Percentiles rank a stretch among this genome's conserved stretches.
phyloP scores from a whole-genome alignment of 305 asterid genomes.

The Fraxinus angustifolia region DNA sequence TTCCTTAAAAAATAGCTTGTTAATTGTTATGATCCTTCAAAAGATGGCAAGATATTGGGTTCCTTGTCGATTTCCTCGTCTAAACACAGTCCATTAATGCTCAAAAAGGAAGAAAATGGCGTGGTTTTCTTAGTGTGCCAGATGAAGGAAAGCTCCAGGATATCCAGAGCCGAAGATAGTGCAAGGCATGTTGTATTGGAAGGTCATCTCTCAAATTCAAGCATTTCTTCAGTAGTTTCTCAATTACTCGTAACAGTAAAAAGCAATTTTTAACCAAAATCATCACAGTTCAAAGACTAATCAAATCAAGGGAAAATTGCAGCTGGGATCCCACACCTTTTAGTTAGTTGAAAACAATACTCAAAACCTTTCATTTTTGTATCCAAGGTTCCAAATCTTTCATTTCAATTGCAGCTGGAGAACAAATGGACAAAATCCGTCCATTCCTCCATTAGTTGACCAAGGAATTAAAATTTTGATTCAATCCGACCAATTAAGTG shows the following conservation, averaged over 20 bases:
- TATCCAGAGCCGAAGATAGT: not conserved
- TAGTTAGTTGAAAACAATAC: not conserved
- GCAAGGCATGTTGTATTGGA: not conserved
- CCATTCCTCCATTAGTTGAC: not conserved
- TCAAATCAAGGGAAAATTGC: not conserved
- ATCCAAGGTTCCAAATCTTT: not conserved
- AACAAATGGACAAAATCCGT: not conserved
- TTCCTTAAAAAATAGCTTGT: not conserved
- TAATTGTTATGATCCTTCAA: not conserved
- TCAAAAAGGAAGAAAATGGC: not conserved
- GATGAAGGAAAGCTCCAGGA: not conserved
- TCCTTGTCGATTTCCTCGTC: not conserved
- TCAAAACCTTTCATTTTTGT: not conserved
- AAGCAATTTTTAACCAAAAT: not conserved
- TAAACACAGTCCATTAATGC: not conserved
- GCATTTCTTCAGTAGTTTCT: not conserved
- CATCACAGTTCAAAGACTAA: not conserved
- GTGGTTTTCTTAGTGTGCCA: not conserved
- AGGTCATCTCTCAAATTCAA: not conserved
- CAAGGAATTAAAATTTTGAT: not conserved
- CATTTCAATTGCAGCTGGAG: not conserved
- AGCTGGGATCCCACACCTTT: not conserved
- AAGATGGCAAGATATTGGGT: not conserved
- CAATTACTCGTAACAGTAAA: not conserved
- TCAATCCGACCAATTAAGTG: not conserved